These are phyloP conservation scores for Drechslera avenae DNA, from an alignment of 2,329 filamentous ascomycete species.

Conservation along the genomic window DNA sequence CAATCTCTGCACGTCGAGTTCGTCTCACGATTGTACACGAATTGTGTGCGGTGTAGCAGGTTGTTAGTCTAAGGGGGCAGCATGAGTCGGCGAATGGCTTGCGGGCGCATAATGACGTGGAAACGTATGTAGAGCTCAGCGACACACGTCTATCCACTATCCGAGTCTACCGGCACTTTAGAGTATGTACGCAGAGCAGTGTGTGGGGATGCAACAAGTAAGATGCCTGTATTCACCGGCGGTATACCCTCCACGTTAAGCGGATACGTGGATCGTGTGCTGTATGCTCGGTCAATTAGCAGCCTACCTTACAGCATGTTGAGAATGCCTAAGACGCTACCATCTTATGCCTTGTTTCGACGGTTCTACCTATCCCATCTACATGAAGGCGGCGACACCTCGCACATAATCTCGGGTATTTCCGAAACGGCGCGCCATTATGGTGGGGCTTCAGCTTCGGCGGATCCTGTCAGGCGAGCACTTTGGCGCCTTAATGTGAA, in stretches of 20 bases:
- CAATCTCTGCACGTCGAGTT: neutral
- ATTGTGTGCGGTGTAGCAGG: no score
- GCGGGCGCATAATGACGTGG: no score
- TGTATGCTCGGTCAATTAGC: neutral
- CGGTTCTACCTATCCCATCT: neutral
- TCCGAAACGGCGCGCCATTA: conserved; percentile 27
- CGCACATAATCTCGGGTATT: conserved; percentile 32
- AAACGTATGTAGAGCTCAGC: no score
- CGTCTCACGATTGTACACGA: neutral
- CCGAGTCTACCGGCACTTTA: no score
- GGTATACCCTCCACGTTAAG: neutral
- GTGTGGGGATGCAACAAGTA: conserved; percentile 4
- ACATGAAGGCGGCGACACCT: conserved; percentile 16
- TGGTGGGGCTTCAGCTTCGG: conserved; percentile 31
- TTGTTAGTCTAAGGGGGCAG: no score
- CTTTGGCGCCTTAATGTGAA: conserved; percentile 4
- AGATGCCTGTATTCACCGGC: conserved; percentile 3
- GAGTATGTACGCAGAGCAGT: neutral
- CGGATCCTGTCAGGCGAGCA: conserved; percentile 17
- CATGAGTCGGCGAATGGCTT: no score
- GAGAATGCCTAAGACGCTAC: conserved; percentile 1
- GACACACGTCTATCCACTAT: no score
- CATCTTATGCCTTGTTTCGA: conserved; percentile 7
- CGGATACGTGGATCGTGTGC: neutral
- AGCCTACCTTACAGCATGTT: neutral